Conservation (phyloP, 257 asterid genomes). For the Linderniella brevidens region DNA sequence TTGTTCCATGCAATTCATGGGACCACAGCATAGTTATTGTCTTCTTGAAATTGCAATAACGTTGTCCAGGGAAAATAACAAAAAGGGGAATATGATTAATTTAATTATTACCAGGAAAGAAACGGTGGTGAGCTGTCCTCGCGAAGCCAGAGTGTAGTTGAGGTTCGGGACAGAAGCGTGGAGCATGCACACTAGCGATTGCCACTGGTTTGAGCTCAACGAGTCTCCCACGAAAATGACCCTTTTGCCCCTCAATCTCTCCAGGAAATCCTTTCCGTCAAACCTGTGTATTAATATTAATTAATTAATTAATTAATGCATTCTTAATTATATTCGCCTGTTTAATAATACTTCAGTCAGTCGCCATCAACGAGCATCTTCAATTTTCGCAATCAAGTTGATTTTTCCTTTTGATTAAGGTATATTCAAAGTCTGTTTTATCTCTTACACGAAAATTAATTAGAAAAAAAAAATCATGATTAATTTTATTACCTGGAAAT, state of each 20-base stretch:
- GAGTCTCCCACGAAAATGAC: conserved; percentile 62
- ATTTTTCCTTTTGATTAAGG: too few relatives aligned
- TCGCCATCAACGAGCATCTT: not conserved
- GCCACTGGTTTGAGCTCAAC: conserved; percentile 39
- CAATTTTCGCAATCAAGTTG: too few relatives aligned
- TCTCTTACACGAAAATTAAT: not conserved
- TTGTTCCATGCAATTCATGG: too few relatives aligned
- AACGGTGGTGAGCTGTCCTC: conserved; percentile 24
- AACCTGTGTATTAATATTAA: conserved; percentile 16
- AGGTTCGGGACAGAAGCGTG: conserved; percentile 26
- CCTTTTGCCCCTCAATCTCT: conserved; percentile 36
- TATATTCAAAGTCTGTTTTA: too few relatives aligned
- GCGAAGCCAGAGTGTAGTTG: conserved; percentile 11
- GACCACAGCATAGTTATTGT: too few relatives aligned
- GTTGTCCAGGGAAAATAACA: too few relatives aligned
- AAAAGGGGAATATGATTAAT: not conserved
- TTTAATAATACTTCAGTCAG: not conserved
- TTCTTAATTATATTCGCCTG: too few relatives aligned
- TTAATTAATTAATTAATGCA: not conserved
- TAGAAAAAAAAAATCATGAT: not conserved
- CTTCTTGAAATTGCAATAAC: too few relatives aligned
- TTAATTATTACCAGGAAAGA: conserved; percentile 23
- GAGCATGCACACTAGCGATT: conserved; percentile 43
- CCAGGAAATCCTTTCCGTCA: conserved; percentile 27
- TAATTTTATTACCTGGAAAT: conserved; percentile 21